A percentile compares a stretch with the other conserved stretches of the same genome.
Conservation (phyloP, 306 rosid species). For the Medicago truncatula region DNA sequence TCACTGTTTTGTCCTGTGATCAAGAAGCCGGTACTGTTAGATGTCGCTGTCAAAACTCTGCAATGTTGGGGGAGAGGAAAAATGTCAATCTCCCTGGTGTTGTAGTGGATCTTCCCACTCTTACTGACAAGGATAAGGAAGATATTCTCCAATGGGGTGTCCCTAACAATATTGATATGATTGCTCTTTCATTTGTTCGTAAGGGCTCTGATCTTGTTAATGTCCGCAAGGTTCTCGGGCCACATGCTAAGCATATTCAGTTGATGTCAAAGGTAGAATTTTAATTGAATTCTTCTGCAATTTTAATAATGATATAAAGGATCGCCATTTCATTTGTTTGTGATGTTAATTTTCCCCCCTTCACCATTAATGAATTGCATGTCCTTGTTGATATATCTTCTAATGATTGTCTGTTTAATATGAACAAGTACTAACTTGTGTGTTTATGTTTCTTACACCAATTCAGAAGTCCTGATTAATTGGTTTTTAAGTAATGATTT, state of each 20-base stretch:
- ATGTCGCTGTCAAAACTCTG: slow-evolving; percentile 87
- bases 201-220: slow-evolving; percentile 94
- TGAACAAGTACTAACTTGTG: not conserved
- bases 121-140: slow-evolving; percentile 92
- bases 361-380: not conserved
- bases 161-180: slow-evolving; percentile 93
- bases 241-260: slow-evolving; percentile 76
- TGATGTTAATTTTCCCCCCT: slow-evolving; percentile 2
- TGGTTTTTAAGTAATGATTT: slow-evolving; percentile 15
- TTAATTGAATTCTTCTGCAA: slow-evolving; percentile 29
- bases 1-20: slow-evolving; percentile 82
- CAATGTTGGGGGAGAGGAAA: slow-evolving; percentile 89
- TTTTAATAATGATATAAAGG: not conserved
- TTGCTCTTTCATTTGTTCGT: slow-evolving; percentile 97
- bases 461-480: slow-evolving; percentile 32
- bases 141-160: slow-evolving; percentile 95
- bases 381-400: slow-evolving; percentile 4
- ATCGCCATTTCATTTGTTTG: slow-evolving; percentile 13
- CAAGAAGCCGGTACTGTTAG: slow-evolving; percentile 66
- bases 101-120: slow-evolving; percentile 96
- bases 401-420: slow-evolving; percentile 3
- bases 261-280: slow-evolving; percentile 88
- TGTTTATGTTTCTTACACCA: not conserved
- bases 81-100: slow-evolving; percentile 97
- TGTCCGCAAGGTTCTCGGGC: slow-evolving; percentile 88